Evolutionary conservation across 148 eudicot genomes (phyloP).

Genomic region (Oxyria digyna): DNA sequence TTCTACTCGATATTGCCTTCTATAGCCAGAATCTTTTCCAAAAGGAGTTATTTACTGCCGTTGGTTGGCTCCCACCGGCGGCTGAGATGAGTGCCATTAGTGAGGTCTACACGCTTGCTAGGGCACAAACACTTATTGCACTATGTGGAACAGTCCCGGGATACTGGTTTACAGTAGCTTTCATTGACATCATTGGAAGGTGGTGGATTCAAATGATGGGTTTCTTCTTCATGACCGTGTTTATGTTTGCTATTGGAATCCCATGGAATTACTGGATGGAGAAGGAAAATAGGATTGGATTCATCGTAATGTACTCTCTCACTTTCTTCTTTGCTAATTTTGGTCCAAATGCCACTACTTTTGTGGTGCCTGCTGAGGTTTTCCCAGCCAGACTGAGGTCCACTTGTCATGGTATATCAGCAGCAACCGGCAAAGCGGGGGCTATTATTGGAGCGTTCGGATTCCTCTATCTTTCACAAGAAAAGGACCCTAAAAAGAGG

Average conservation of each 20-base stretch:
- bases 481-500: neutral
- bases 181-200: conserved; percentile 2
- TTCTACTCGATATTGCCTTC: conserved; percentile 6
- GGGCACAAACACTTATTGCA: conserved; percentile 6
- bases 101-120: neutral
- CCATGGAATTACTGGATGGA: neutral
- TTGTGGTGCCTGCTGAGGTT: neutral
- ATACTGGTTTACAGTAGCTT: conserved; percentile 6
- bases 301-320: conserved; percentile 2
- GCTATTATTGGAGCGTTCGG: conserved; percentile 4
- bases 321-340: conserved; percentile 10
- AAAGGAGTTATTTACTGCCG: neutral
- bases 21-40: conserved; percentile 8
- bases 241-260: neutral
- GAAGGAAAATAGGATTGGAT: neutral
- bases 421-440: conserved; percentile 7
- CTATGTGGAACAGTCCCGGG: conserved; percentile 7
- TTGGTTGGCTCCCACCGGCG: neutral
- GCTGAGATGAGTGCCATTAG: neutral
- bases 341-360: conserved; percentile 6
- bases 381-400: conserved; percentile 4
- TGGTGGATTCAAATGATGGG: conserved; percentile 1
- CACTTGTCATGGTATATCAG: conserved; percentile 5
- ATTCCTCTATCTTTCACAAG: conserved; percentile 3
- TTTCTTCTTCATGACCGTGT: conserved; percentile 6